phyloP scores from a whole-genome alignment of 2,329 filamentous ascomycete species.

The Talaromyces sp. region DNA sequence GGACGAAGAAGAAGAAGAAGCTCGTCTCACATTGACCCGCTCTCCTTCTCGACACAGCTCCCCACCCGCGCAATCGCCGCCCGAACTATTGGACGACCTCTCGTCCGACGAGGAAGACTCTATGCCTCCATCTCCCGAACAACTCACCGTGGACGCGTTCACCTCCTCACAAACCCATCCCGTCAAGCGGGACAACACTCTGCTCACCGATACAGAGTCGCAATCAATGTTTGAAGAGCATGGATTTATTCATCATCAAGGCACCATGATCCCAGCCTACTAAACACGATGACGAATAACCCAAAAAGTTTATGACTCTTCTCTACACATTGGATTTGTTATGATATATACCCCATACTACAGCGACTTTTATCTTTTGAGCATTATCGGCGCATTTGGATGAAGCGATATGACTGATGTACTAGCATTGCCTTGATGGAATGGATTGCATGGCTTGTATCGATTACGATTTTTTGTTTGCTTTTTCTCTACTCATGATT shows the following conservation, averaged over 20 bases:
- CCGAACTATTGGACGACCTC: slow-evolving; percentile 67
- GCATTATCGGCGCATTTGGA: slow-evolving; percentile 12
- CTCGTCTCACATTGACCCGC: slow-evolving; percentile 63
- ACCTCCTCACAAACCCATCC: slow-evolving; percentile 44
- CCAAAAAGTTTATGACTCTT: slow-evolving; percentile 11
- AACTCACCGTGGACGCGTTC: slow-evolving; percentile 57
- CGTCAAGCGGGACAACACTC: slow-evolving; percentile 19
- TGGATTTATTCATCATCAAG: slow-evolving; percentile 46
- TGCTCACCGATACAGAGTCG: slow-evolving; percentile 35
- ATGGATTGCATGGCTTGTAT: not conserved
- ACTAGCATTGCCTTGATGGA: slow-evolving; percentile 9
- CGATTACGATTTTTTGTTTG: slow-evolving; percentile 6
- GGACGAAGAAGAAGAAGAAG: slow-evolving; percentile 60
- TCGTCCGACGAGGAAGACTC: slow-evolving; percentile 66
- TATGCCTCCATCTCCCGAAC: slow-evolving; percentile 67
- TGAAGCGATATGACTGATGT: not conserved
- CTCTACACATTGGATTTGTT: slow-evolving; percentile 1
- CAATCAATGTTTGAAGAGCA: slow-evolving; percentile 44
- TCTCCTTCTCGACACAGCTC: slow-evolving; percentile 66
- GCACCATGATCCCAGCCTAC: slow-evolving; percentile 50
- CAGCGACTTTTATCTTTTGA: slow-evolving; percentile 6
- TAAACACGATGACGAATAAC: slow-evolving; percentile 24
- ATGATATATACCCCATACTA: slow-evolving; percentile 13
- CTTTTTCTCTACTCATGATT: not conserved
- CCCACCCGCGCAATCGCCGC: slow-evolving; percentile 43